Conservation (phyloP, 768 basidiomycete genomes). For the Boletus subparvulus region DNA sequence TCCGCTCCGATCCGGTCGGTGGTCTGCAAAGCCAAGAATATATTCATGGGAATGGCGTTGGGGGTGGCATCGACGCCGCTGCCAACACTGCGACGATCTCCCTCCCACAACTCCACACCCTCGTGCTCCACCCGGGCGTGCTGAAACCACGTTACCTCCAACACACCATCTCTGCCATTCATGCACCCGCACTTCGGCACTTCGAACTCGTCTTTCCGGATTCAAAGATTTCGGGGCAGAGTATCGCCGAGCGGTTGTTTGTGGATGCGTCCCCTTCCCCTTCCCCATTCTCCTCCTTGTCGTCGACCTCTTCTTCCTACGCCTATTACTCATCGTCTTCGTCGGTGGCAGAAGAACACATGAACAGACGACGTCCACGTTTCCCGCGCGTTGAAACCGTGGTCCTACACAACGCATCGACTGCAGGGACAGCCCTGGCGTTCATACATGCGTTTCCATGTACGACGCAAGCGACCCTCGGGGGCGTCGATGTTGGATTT, state of each 20-base stretch:
- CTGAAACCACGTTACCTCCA: slow-evolving; percentile 34
- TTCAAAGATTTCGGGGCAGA: slow-evolving; percentile 29
- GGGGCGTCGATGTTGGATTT: slow-evolving; percentile 28
- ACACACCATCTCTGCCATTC: slow-evolving; percentile 28
- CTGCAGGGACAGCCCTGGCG: slow-evolving; percentile 18
- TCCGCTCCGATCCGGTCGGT: slow-evolving; percentile 17
- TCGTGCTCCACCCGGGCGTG: slow-evolving; percentile 30
- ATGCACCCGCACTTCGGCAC: slow-evolving; percentile 30
- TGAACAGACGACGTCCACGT: slow-evolving; percentile 16
- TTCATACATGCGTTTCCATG: slow-evolving; percentile 31
- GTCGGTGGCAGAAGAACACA: not conserved
- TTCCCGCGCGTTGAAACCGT: slow-evolving; percentile 30
- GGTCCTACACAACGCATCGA: slow-evolving; percentile 28
- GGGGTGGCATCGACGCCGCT: not conserved
- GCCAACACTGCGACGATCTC: slow-evolving; percentile 7
- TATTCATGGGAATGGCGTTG: not conserved
- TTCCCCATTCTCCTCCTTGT: not conserved
- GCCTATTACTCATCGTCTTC: slow-evolving; percentile 2
- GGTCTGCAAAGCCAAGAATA: slow-evolving; percentile 4
- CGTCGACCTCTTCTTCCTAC: not conserved
- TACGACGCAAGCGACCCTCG: slow-evolving; percentile 20
- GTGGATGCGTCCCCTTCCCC: slow-evolving; percentile 1
- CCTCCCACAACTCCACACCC: slow-evolving; percentile 29
- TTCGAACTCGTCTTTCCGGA: slow-evolving; percentile 35
- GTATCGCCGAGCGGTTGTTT: slow-evolving; percentile 25